Evolutionary conservation across 2,329 filamentous ascomycete species (phyloP), one percentile per base, ranked within the genome.

Genomic region (Alternaria infectoria): DNA sequence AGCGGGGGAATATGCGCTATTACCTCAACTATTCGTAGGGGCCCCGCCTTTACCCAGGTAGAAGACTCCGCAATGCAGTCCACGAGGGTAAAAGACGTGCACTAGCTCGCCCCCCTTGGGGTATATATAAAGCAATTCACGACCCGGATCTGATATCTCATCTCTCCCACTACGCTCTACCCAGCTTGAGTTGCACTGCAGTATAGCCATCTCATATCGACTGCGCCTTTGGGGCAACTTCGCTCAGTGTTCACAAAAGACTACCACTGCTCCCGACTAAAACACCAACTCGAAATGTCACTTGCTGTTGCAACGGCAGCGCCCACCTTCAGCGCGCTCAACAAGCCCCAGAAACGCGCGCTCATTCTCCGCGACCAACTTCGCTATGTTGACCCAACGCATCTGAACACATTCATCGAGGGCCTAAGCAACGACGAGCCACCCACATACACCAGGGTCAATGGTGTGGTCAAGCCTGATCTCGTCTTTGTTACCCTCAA

Each of bases 291-390:
- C 12, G 3, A 25, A n/a, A 13, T 2, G 3, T 26, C 12, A 32
- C 13, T 19, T 17, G 46, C 59, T 30, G 65, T 71, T 61, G 60
- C 65, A 8, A 57, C 62, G n/a, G 63, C 66, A 11, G 61, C 67
- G 6, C 69, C 66, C 6, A 69, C 65, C 23, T 57, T 73, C 60
- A 52, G 55, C 5, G 59, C 66, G 32, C 67, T 78, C 45, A 77
- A 73, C 25, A 64, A 67, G 54, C 45, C 73, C 1, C 76, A 79
- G 52, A 73, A 72, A 54, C 74, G 76, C 17, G 71, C 69, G 8
- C 69, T 75, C 10, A 66, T 69, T 10, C 54, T 78, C 15, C 73
- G 71, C 26, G 69, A 77, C 25, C 66, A 76, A 43, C 72, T 79
- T 50, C 69, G 72, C 44, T 76, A 66, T 46, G 26, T 64, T 1